Evolutionary conservation across 768 basidiomycete species (phyloP).

Genomic region (Leccinum broughii): DNA sequence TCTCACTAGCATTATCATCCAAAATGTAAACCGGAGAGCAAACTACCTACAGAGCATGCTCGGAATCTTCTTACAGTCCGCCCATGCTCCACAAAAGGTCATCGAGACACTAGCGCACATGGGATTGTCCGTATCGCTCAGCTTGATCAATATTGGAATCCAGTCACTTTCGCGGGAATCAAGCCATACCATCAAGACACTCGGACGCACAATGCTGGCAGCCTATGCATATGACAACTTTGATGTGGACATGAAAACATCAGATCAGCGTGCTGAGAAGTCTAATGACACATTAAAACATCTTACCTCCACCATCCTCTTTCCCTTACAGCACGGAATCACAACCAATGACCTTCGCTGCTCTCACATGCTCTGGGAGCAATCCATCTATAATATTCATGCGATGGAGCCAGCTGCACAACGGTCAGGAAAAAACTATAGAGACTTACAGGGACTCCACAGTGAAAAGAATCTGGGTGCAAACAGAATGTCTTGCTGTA

Average conservation of each 20-base stretch:
- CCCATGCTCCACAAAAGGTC: conserved; percentile 2
- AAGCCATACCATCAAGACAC: background rate
- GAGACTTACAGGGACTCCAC: background rate
- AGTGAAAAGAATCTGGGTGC: background rate
- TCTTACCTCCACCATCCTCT: background rate
- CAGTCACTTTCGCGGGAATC: background rate
- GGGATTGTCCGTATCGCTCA: background rate
- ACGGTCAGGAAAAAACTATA: background rate
- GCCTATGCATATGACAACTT: conserved; percentile 10
- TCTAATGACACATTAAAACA: background rate
- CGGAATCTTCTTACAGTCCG: conserved; percentile 4
- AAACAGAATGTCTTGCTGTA: no score
- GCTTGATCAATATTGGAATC: background rate
- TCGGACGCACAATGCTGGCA: background rate
- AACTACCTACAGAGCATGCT: conserved; percentile 4
- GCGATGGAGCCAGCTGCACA: no score
- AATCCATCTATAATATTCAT: background rate
- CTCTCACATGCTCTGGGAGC: background rate
- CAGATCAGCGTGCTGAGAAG: background rate
- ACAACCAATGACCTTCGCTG: background rate
- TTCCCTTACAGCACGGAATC: background rate
- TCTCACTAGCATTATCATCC: background rate
- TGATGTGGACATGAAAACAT: background rate
- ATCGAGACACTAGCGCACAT: conserved; percentile 2
- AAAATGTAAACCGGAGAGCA: background rate